These are phyloP conservation scores for Barbatosphaeria neglecta DNA, from an alignment of 495 filamentous ascomycete genomes.

Conservation along the genomic window DNA sequence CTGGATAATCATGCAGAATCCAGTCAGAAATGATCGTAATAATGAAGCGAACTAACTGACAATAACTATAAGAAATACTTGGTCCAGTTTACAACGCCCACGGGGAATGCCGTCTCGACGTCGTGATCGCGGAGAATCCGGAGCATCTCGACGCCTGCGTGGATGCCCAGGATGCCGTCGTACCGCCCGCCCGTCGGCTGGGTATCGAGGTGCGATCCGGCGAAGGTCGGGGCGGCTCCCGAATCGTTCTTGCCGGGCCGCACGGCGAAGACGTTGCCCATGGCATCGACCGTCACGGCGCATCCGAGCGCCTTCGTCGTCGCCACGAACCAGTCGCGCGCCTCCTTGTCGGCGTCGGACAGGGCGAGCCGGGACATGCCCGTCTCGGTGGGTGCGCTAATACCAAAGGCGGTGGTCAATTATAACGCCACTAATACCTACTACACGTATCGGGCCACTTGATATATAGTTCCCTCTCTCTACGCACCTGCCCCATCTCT, in stretches of 20 bases:
- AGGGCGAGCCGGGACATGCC: conserved; percentile 46
- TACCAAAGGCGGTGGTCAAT: neutral
- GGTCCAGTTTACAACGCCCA: conserved; percentile 74
- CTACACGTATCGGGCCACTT: too few relatives aligned
- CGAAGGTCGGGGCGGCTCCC: conserved; percentile 51
- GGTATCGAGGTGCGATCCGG: conserved; percentile 67
- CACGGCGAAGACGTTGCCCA: conserved; percentile 66
- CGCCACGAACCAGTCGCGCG: conserved; percentile 64
- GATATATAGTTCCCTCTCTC: too few relatives aligned
- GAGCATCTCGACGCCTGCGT: conserved; percentile 61
- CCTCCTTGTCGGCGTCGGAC: conserved; percentile 57
- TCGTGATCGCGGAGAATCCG: conserved; percentile 55
- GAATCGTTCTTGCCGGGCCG: conserved; percentile 32
- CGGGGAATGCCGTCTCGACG: conserved; percentile 55
- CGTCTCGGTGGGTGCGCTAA: conserved; percentile 24
- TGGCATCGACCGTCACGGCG: conserved; percentile 28
- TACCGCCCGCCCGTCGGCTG: conserved; percentile 67
- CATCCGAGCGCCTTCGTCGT: conserved; percentile 54
- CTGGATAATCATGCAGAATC: conserved; percentile 13
- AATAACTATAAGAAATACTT: conserved; percentile 30
- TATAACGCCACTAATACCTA: too few relatives aligned
- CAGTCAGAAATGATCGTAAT: too few relatives aligned
- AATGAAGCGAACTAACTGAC: neutral
- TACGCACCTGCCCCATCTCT: conserved; percentile 4
- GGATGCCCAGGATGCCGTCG: conserved; percentile 67